Percentiles rank a stretch among this genome's conserved stretches.
phyloP scores from a whole-genome alignment of 345 rosid genomes.

The Lepidium aucheri region DNA sequence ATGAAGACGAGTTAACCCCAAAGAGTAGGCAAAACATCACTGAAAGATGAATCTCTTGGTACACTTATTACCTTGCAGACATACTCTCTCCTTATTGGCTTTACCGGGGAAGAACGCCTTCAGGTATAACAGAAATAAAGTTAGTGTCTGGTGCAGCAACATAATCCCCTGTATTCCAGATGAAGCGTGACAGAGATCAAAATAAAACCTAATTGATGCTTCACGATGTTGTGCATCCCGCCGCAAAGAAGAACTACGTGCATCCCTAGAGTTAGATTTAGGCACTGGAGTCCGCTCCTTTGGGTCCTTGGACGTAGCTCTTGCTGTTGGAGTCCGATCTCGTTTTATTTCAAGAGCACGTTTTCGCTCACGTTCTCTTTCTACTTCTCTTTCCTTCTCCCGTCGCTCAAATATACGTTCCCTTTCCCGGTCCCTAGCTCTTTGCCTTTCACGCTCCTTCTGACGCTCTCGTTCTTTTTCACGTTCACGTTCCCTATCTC shows the following conservation, averaged over 20 bases:
- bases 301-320: constrained; percentile 23
- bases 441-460: constrained; percentile 26
- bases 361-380: constrained; percentile 68
- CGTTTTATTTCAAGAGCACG: constrained; percentile 53
- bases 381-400: constrained; percentile 69
- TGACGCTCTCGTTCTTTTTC: constrained; percentile 46
- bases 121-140: constrained; percentile 88
- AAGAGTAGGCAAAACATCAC: constrained; percentile 34
- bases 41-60: constrained; percentile 46
- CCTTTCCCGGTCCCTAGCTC: constrained; percentile 55
- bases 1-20: constrained; percentile 24
- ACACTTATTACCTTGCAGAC: constrained; percentile 85
- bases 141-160: constrained; percentile 57
- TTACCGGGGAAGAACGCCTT: constrained; percentile 93
- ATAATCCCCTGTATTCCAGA: constrained; percentile 56
- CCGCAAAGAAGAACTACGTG: constrained; percentile 64
- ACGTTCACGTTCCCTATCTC: constrained; percentile 38
- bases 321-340: constrained; percentile 33
- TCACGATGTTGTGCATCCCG: constrained; percentile 75
- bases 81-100: constrained; percentile 94
- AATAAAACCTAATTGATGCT: constrained; percentile 84
- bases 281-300: constrained; percentile 48
- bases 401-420: constrained; percentile 57
- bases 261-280: constrained; percentile 55
- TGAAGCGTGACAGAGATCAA: constrained; percentile 63